These are phyloP conservation scores for Bathelium albidoporum DNA, from an alignment of 495 filamentous ascomycete species.

Conservation along the genomic window DNA sequence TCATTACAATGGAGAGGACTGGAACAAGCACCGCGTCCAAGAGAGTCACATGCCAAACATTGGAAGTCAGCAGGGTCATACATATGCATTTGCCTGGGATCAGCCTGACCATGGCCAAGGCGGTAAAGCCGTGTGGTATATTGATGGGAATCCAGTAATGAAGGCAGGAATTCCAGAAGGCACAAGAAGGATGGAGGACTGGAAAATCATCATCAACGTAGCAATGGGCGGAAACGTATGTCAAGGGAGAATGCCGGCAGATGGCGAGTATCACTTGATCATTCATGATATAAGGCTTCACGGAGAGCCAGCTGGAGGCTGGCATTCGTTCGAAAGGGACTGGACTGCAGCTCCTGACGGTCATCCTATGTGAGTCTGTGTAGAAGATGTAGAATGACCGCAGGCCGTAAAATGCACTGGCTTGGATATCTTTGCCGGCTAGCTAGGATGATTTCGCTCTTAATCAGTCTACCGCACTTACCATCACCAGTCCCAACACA, in stretches of 20 bases:
- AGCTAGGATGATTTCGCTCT: too few relatives aligned
- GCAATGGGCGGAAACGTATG: constrained; percentile 41
- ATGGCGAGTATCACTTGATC: constrained; percentile 36
- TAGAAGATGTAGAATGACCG: neutral
- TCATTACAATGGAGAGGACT: constrained; percentile 32
- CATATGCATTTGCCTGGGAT: constrained; percentile 34
- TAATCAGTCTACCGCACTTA: too few relatives aligned
- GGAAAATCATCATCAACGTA: constrained; percentile 33
- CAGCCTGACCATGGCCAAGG: constrained; percentile 25
- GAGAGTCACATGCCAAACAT: constrained; percentile 28
- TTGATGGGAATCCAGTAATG: constrained; percentile 36
- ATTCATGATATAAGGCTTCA: constrained; percentile 31
- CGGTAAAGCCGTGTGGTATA: constrained; percentile 35
- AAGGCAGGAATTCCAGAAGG: constrained; percentile 31
- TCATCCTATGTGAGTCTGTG: constrained; percentile 17
- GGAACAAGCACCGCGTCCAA: constrained; percentile 34
- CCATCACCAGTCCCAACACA: too few relatives aligned
- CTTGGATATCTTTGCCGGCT: too few relatives aligned
- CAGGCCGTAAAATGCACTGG: neutral
- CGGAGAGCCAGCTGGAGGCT: constrained; percentile 33
- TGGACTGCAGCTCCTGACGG: constrained; percentile 31
- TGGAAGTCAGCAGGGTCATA: constrained; percentile 17
- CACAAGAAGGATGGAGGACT: constrained; percentile 35
- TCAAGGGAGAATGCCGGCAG: constrained; percentile 27
- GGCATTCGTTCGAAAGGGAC: constrained; percentile 31